phyloP scores from a whole-genome alignment of 306 rosid species.

The Herpetospermum pedunculosum region DNA sequence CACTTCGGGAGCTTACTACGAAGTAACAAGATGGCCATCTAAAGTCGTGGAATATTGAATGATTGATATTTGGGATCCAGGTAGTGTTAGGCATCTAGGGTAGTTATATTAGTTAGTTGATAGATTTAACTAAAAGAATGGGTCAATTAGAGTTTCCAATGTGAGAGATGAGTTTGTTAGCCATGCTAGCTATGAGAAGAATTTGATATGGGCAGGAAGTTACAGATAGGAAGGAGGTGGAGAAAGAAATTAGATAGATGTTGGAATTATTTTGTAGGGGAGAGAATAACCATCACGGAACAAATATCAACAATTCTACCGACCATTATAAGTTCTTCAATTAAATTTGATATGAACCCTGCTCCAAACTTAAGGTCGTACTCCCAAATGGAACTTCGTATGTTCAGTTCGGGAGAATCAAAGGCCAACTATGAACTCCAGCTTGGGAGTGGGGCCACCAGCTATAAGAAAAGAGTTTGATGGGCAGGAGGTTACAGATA shows the following conservation, averaged over 20 bases:
- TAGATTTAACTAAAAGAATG: background rate
- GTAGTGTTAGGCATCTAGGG: background rate
- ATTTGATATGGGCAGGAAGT: background rate
- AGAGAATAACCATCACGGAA: background rate
- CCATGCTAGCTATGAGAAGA: background rate
- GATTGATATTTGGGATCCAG: background rate
- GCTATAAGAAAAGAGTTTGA: background rate
- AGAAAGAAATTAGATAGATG: background rate
- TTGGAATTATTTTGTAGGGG: background rate
- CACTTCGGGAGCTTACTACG: background rate
- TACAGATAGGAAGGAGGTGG: background rate
- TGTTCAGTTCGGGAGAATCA: too few relatives aligned
- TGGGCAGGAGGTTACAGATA: background rate
- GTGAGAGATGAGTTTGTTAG: background rate
- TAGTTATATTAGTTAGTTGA: background rate
- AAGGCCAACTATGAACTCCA: too few relatives aligned
- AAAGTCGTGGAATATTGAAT: background rate
- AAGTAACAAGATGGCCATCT: background rate
- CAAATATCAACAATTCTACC: too few relatives aligned
- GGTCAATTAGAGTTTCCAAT: background rate
- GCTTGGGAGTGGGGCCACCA: too few relatives aligned
- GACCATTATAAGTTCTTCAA: too few relatives aligned
- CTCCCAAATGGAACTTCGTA: too few relatives aligned
- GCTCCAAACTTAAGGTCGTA: too few relatives aligned
- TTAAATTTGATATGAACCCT: too few relatives aligned